Percentiles rank a stretch among this genome's conserved stretches.
Evolutionary conservation across 2,329 filamentous ascomycete species (phyloP).

Genomic region (Epichloe elymi): DNA sequence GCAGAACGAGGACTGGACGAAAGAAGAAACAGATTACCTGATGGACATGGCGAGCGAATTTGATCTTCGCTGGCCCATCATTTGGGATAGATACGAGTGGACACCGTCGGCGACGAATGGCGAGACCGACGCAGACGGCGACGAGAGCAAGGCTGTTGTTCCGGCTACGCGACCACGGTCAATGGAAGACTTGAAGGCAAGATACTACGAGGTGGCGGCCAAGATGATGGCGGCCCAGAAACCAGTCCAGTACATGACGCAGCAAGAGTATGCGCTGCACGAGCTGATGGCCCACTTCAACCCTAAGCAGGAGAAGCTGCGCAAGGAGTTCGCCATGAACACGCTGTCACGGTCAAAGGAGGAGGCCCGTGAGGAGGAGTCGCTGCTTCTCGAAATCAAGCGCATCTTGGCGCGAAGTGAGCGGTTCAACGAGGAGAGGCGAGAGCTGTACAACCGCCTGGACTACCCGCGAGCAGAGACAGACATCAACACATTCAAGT

Average conservation of each 20-base stretch:
- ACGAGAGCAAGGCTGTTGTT: slow-evolving; percentile 40
- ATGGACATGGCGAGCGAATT: slow-evolving; percentile 62
- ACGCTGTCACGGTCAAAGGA: slow-evolving; percentile 69
- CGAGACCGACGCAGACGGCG: slow-evolving; percentile 31
- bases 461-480: slow-evolving; percentile 62
- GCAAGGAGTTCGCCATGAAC: slow-evolving; percentile 75
- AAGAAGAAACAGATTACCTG: slow-evolving; percentile 88
- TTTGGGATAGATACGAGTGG: slow-evolving; percentile 88
- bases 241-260: slow-evolving; percentile 75
- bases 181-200: slow-evolving; percentile 81
- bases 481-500: slow-evolving; percentile 67
- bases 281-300: slow-evolving; percentile 83
- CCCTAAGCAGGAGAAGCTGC: slow-evolving; percentile 59
- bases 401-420: slow-evolving; percentile 81
- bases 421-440: slow-evolving; percentile 74
- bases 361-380: slow-evolving; percentile 85
- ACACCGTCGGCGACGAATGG: slow-evolving; percentile 31
- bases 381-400: slow-evolving; percentile 77
- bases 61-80: slow-evolving; percentile 79
- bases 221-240: slow-evolving; percentile 71
- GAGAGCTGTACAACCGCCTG: slow-evolving; percentile 74
- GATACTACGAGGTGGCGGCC: slow-evolving; percentile 79
- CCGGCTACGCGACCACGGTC: slow-evolving; percentile 44
- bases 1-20: slow-evolving; percentile 67
- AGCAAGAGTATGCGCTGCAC: slow-evolving; percentile 68